These are phyloP conservation scores for Globisporangium sylvaticum DNA, from an alignment of 352 stramenopile species.

Conservation along the genomic window DNA sequence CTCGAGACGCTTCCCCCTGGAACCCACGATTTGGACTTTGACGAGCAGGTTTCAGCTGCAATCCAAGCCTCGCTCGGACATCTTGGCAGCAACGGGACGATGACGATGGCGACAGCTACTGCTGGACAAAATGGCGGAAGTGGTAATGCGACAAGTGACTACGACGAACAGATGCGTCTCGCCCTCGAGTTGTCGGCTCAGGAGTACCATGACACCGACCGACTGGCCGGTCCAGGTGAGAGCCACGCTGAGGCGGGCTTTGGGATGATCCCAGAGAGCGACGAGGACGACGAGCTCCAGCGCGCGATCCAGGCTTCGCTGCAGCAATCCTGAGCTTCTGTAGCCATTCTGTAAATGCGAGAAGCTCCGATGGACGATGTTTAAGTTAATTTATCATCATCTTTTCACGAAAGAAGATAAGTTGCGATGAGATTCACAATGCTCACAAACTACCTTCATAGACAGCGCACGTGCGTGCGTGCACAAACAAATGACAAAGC, in stretches of 20 bases:
- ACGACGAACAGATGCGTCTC: constrained; percentile 61
- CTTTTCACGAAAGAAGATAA: neutral
- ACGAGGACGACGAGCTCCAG: constrained; percentile 78
- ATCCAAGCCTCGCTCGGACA: constrained; percentile 60
- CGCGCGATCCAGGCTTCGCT: constrained; percentile 79
- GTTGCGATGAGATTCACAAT: neutral
- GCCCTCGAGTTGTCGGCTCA: constrained; percentile 60
- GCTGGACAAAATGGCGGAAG: neutral
- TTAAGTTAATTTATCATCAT: constrained; percentile 6
- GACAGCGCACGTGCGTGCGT: neutral
- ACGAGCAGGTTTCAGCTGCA: constrained; percentile 55
- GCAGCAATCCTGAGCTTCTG: constrained; percentile 31
- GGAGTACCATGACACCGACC: constrained; percentile 31
- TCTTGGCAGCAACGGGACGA: neutral
- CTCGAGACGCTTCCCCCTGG: constrained; percentile 23
- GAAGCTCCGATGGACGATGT: neutral
- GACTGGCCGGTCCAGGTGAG: neutral
- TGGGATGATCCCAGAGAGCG: constrained; percentile 22
- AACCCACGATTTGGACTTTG: constrained; percentile 25
- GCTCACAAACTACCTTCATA: neutral
- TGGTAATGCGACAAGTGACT: constrained; percentile 11
- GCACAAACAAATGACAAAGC: neutral
- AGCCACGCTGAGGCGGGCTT: neutral
- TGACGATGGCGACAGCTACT: neutral
- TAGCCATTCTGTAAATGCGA: neutral